Percentiles rank a stretch among this genome's conserved stretches.
Evolutionary conservation across 2,329 filamentous ascomycete species (phyloP).

Genomic region (Aspergillus caelatus): DNA sequence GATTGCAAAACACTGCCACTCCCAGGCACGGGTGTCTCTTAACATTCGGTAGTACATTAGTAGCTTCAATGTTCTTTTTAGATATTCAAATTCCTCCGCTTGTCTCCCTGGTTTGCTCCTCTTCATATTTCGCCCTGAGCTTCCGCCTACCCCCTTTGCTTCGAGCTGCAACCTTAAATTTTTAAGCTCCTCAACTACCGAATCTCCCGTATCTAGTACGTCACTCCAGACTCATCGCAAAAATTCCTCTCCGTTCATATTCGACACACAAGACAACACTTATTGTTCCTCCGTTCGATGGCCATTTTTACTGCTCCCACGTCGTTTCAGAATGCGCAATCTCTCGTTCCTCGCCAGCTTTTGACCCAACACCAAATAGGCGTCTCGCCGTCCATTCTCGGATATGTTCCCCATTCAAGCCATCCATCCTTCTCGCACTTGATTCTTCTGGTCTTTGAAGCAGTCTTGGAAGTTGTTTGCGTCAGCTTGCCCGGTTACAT

Average conservation of each 20-base stretch:
- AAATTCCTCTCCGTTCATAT: constrained; percentile 1
- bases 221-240: not conserved
- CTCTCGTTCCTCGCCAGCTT: constrained; percentile 24
- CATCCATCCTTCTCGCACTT: constrained; percentile 62
- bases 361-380: constrained; percentile 28
- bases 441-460: constrained; percentile 85
- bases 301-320: constrained; percentile 52
- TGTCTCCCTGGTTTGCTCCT: not conserved
- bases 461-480: constrained; percentile 91
- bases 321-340: constrained; percentile 50
- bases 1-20: not conserved
- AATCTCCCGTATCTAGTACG: not conserved
- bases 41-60: not conserved
- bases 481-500: constrained; percentile 94
- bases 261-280: not conserved
- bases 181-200: not conserved
- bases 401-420: constrained; percentile 35
- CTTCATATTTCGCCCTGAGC: not conserved
- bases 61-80: not conserved
- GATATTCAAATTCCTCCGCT: not conserved
- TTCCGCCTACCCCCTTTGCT: not conserved
- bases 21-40: not conserved
- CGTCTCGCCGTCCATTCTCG: constrained; percentile 23
- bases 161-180: constrained; percentile 1
- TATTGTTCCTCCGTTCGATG: constrained; percentile 28